Conservation (phyloP, 225 moss, liverwort and hornwort genomes). For the Polytrichum commune region DNA sequence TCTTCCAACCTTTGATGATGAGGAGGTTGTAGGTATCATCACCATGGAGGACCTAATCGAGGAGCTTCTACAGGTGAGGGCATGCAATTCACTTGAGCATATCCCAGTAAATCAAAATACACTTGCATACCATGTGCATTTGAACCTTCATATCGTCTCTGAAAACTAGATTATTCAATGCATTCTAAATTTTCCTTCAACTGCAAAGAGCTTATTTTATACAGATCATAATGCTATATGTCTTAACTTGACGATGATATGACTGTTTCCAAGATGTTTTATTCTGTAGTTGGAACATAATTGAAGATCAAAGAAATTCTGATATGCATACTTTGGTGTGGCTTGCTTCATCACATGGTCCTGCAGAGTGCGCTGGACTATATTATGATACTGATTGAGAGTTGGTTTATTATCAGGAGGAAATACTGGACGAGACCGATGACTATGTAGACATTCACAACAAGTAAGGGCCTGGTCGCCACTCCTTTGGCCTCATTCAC, state of each 20-base stretch:
- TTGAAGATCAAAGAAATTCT: background rate
- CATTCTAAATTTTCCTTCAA: background rate
- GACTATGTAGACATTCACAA: constrained; percentile 86
- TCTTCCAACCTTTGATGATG: constrained; percentile 34
- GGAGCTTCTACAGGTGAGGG: constrained; percentile 72
- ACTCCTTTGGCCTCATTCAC: background rate
- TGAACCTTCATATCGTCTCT: background rate
- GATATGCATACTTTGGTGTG: background rate
- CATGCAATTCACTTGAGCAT: background rate
- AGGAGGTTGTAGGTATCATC: constrained; percentile 83
- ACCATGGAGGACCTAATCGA: constrained; percentile 92
- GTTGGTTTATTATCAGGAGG: constrained; percentile 47
- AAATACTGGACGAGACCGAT: constrained; percentile 88
- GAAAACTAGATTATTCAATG: background rate
- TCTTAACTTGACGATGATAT: background rate
- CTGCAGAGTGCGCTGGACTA: background rate
- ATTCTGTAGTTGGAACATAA: too few relatives aligned
- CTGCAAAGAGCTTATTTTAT: background rate
- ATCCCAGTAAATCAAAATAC: background rate
- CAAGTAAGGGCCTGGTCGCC: constrained; percentile 10
- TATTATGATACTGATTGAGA: constrained; percentile 4
- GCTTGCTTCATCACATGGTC: background rate
- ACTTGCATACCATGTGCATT: background rate
- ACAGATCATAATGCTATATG: background rate
- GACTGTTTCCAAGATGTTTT: background rate